Base-by-base conservation (phyloP, 2,329 filamentous ascomycete species). In the Davidsoniella eucalypti region DNA sequence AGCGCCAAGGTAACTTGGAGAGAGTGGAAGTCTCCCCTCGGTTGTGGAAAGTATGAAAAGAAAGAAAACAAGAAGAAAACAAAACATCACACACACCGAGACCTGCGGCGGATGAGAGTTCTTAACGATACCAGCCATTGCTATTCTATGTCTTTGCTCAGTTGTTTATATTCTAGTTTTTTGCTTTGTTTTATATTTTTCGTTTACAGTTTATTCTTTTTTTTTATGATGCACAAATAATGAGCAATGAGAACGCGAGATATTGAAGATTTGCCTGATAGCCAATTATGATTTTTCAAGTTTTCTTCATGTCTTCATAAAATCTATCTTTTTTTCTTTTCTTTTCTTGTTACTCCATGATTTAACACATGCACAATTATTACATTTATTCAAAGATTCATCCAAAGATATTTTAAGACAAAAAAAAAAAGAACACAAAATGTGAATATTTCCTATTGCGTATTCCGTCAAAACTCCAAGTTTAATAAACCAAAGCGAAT, bases 1-100 rank as follows among this genome's bases (percentile, higher is more conserved):
- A 60, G 43, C 59, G 36, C 6, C 5, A 17, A n/a, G 8, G 46
- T 3, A 48, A 10, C n/a, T 43, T 14, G 4, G 41, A 23, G 39
- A 8, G n/a, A 41, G 5, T 18, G 21, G 14, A 10, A 17, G 39
- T 42, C 16, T 4, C 16, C 1, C 18, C 8, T 18, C 17, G n/a
- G 21, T 18, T 12, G 39, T 54, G 50, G 61, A 54, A 58, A 51
- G 18, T 4, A 33, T 37, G 7, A 46, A 26, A 46, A 29, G 7
- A 46, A 26, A 46, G 16, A 46, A 46, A 37, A 26, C n/a, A 25
- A 26, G 6, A 25, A 23, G n/a, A 16, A 45, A 12, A 7, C 4
- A 16, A 12, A 12, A 18, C 6, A 25, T 37, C 10, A 21, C 41
- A 14, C 12, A 23, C 41, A 14, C 17, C 5, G 25, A 21, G 12